Conservation (phyloP, 345 rosid genomes). For the Aquilaria malaccensis region DNA sequence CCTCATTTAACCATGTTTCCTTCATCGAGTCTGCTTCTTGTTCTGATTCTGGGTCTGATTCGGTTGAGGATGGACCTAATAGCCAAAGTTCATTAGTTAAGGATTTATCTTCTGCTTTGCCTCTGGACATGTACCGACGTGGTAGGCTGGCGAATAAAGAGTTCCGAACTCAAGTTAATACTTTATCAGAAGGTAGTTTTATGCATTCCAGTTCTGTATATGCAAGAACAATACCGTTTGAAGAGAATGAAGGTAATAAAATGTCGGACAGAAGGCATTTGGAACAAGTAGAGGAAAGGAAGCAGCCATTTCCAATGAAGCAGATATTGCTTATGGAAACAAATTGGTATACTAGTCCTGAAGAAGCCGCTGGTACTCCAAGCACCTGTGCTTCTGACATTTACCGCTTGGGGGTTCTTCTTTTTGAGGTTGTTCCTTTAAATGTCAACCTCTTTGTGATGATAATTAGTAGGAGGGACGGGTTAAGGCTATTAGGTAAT, state of each 20-base stretch:
- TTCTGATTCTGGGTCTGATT: constrained; percentile 96
- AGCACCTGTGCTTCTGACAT: constrained; percentile 82
- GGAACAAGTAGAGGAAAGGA: constrained; percentile 53
- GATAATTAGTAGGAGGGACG: neutral
- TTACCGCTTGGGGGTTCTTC: constrained; percentile 79
- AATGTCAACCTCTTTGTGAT: neutral
- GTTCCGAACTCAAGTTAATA: constrained; percentile 29
- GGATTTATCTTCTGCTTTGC: constrained; percentile 31
- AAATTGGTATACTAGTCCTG: constrained; percentile 88
- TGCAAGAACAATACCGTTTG: constrained; percentile 24
- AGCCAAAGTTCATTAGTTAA: constrained; percentile 38
- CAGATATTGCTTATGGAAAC: constrained; percentile 74
- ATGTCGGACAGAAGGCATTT: constrained; percentile 22
- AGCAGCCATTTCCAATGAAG: constrained; percentile 80
- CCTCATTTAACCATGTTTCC: constrained; percentile 83
- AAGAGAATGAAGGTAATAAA: constrained; percentile 36
- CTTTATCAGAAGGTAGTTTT: constrained; percentile 51
- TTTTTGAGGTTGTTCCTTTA: constrained; percentile 65
- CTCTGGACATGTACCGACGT: constrained; percentile 29
- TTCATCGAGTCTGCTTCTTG: constrained; percentile 95
- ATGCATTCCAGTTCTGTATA: constrained; percentile 44
- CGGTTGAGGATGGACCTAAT: constrained; percentile 57
- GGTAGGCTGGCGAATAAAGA: constrained; percentile 35
- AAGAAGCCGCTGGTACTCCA: constrained; percentile 57
- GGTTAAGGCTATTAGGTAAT: neutral